Evolutionary conservation across 345 rosid species (phyloP).

Genomic region (Xanthoceras sorbifolium): DNA sequence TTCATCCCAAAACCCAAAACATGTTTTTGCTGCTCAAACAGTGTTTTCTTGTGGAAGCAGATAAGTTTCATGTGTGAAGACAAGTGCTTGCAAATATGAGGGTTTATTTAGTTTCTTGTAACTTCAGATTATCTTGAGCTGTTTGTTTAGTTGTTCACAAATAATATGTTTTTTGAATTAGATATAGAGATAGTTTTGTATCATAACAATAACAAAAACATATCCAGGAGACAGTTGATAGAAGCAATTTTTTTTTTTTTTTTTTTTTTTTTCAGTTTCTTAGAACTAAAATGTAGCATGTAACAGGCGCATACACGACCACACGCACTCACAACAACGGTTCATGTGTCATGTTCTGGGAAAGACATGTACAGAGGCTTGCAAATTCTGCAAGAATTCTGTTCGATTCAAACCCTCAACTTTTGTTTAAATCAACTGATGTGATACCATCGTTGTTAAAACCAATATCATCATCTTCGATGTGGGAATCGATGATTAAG

Average conservation of each 20-base stretch:
- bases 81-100: no score
- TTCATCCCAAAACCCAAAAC: not conserved
- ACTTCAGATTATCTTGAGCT: no score
- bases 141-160: not conserved
- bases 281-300: not conserved
- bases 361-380: constrained; percentile 60
- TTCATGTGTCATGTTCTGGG: constrained; percentile 66
- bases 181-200: not conserved
- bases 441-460: not conserved
- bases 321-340: constrained; percentile 66
- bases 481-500: constrained; percentile 42
- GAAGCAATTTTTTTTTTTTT: no score
- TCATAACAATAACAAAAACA: not conserved
- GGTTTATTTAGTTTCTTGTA: no score
- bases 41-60: no score
- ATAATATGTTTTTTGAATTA: not conserved
- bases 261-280: no score
- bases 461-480: not conserved
- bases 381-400: constrained; percentile 59
- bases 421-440: constrained; percentile 34
- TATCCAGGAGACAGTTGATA: not conserved
- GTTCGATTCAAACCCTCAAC: constrained; percentile 43
- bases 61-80: no score
- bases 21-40: not conserved
- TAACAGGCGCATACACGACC: constrained; percentile 81